A percentile compares a stretch with the other conserved stretches of the same genome.
Conservation (phyloP, 2,329 filamentous ascomycete species). For the Aspergillus amoenus region DNA sequence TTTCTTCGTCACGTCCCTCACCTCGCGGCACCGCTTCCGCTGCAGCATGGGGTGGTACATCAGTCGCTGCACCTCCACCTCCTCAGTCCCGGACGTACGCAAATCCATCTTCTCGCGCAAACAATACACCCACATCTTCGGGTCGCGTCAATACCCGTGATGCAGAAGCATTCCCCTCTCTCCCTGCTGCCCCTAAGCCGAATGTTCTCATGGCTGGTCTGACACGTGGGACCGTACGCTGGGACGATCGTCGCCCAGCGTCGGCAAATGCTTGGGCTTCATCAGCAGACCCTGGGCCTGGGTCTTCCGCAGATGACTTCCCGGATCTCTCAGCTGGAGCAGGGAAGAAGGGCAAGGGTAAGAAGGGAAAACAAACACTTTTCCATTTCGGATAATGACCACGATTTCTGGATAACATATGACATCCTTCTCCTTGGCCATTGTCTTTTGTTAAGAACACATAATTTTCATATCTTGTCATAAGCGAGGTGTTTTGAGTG, state of each 20-base stretch:
- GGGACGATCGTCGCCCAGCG: conserved; percentile 40
- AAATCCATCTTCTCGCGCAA: conserved; percentile 28
- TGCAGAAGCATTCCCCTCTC: conserved; percentile 73
- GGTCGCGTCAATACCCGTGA: conserved; percentile 25
- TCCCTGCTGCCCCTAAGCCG: conserved; percentile 74
- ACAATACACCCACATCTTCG: conserved; percentile 18
- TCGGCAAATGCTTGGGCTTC: conserved; percentile 40
- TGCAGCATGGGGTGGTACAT: conserved; percentile 25
- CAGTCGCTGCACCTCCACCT: conserved; percentile 23
- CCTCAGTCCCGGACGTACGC: conserved; percentile 23
- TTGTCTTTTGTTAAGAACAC: not conserved
- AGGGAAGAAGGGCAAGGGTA: conserved; percentile 39
- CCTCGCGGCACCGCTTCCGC: conserved; percentile 19
- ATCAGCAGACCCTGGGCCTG: conserved; percentile 22
- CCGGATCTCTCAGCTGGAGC: conserved; percentile 21
- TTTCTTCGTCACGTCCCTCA: conserved; percentile 31
- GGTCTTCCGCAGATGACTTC: conserved; percentile 23
- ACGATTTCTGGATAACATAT: not conserved
- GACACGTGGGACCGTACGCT: conserved; percentile 48
- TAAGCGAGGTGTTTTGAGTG: conserved; percentile 4
- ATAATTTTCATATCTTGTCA: not conserved
- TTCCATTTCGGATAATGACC: conserved; percentile 38
- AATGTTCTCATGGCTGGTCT: conserved; percentile 54
- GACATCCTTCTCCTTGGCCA: not conserved
- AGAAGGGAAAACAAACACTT: conserved; percentile 43